Percentiles rank a stretch among this genome's conserved stretches.
These are phyloP conservation scores for Paecilomyces fulvus DNA, from an alignment of 2,329 filamentous ascomycete species.

Conservation along the genomic window DNA sequence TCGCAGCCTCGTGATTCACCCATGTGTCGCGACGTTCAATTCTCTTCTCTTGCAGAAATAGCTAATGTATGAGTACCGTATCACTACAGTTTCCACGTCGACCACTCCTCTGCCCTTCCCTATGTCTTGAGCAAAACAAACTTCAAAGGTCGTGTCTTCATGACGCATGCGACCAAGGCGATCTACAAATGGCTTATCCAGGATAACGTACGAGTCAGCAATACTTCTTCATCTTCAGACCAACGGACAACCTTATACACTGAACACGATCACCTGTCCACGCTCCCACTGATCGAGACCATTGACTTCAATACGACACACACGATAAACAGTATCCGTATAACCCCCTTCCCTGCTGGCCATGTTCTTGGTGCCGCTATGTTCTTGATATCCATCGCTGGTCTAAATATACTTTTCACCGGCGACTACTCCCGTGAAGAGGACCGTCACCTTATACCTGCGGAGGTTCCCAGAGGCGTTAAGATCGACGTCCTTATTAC, in stretches of 20 bases:
- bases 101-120: slow-evolving; percentile 96
- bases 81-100: slow-evolving; percentile 76
- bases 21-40: not conserved
- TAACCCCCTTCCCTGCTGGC: slow-evolving; percentile 92
- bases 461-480: slow-evolving; percentile 76
- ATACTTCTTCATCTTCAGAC: slow-evolving; percentile 54
- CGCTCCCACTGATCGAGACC: slow-evolving; percentile 88
- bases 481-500: slow-evolving; percentile 96
- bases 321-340: slow-evolving; percentile 89
- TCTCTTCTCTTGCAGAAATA: slow-evolving; percentile 3
- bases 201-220: slow-evolving; percentile 86
- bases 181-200: slow-evolving; percentile 99
- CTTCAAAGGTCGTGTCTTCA: slow-evolving; percentile 93
- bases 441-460: slow-evolving; percentile 90
- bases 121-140: slow-evolving; percentile 98
- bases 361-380: slow-evolving; percentile 98
- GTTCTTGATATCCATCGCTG: slow-evolving; percentile 96
- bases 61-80: slow-evolving; percentile 18
- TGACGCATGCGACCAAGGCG: slow-evolving; percentile 98
- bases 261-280: slow-evolving; percentile 89
- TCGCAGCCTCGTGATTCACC: not conserved
- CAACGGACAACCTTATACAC: slow-evolving; percentile 70
- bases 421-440: slow-evolving; percentile 96
- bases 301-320: slow-evolving; percentile 98
- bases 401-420: slow-evolving; percentile 93